Evolutionary conservation across 306 rosid species (phyloP), one percentile per base, ranked within the genome.

Genomic region (Castanopsis chinensis): DNA sequence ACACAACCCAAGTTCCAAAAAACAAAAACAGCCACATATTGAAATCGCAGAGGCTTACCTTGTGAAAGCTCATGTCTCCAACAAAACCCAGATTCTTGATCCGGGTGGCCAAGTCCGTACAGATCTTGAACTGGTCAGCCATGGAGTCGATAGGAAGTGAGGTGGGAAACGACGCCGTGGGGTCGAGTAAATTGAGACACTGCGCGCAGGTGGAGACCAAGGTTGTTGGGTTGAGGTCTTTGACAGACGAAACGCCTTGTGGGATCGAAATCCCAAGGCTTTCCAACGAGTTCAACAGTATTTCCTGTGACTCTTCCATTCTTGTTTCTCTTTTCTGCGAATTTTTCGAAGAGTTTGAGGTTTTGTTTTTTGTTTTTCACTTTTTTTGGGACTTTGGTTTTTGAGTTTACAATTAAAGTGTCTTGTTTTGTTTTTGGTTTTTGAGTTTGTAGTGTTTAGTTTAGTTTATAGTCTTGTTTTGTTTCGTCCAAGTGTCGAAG

Each of bases 31-130:
- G 35, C 45, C 7, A 11, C 37, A 17, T 18, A 27, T 65, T 65
- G 18, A 37, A 37, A 37, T 33, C 45, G 6, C 32, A 49, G 20
- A 20, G 37, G 69, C 63, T 73, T 15, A 88, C 97, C 91, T 89
- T 82, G 74, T 81, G 83, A 86, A 86, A 91, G 77, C 83, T 89
- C 79, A 86, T 72, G 77, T 84, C 90, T 83, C 87, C 87, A 15
- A 77, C 76, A 76, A 79, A 86, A 54, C 92, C 92, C 79, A 90
- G 80, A 73, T 75, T 80, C 85, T 76, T 74, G 76, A 90, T 64
- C 56, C 80, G 80, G 9, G 89, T 77, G 27, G 90, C 87, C 35
- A 90, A 55, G 37, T 81, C 88, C 68, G 86, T 55, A 72, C 89
- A 88, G 21, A 85, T 74, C 78, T 79, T 85, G 89, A 84, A 69